These are phyloP conservation scores for Termitomyces sp. DNA, from an alignment of 768 basidiomycete species.

Conservation along the genomic window DNA sequence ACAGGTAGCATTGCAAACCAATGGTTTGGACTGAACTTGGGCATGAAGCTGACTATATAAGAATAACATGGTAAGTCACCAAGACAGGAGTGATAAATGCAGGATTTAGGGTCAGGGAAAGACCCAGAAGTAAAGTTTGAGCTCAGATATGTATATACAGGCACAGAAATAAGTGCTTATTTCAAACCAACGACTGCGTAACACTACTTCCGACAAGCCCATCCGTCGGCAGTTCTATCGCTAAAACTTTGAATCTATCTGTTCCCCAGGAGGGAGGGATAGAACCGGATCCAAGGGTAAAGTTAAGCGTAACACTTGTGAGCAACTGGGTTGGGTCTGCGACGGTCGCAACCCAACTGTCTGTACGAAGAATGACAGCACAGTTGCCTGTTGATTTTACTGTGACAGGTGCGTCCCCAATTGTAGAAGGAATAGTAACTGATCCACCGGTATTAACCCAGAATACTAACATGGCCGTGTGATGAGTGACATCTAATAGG, in stretches of 20 bases:
- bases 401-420: conserved; percentile 21
- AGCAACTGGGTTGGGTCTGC: conserved; percentile 65
- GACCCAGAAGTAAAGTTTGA: neutral
- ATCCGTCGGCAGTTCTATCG: conserved; percentile 18
- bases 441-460: conserved; percentile 47
- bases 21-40: too few species aligned
- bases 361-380: conserved; percentile 37
- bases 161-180: neutral
- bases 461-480: conserved; percentile 45
- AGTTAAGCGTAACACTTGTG: conserved; percentile 23
- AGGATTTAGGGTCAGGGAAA: neutral
- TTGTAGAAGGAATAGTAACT: conserved; percentile 26
- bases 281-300: conserved; percentile 16
- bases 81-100: too few species aligned
- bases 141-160: neutral
- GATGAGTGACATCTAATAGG: conserved; percentile 35
- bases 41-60: too few species aligned
- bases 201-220: conserved; percentile 20
- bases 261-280: conserved; percentile 8
- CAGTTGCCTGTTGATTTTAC: conserved; percentile 35
- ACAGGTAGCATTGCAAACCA: too few species aligned
- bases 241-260: conserved; percentile 21
- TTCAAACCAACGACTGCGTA: conserved; percentile 13
- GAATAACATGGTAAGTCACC: too few species aligned
- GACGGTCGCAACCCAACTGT: conserved; percentile 43